Base-by-base conservation (phyloP, 176 grass and related monocot genomes). In the Juncus inflexus region DNA sequence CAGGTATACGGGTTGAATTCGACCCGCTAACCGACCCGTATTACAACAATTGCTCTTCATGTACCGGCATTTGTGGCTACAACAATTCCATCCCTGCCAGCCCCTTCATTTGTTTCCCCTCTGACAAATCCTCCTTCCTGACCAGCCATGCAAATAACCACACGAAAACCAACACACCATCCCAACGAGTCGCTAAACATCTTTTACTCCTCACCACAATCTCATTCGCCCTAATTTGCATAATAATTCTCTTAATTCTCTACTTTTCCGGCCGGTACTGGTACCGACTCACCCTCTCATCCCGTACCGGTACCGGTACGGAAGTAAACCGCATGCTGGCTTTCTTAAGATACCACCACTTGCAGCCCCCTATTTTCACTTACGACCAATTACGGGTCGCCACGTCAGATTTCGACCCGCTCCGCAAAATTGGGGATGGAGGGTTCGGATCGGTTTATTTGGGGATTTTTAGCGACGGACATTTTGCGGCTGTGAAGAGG, bases 371-470 rank as follows among this genome's bases (percentile, higher is more conserved):
- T 3, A 28, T 86, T 50, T 95, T 84, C 75, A 81, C 86, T 16
- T 95, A 90, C 47, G 90, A 95, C 50, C 86, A 90, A 84, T 76
- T 95, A 42, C 72, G 72, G 60, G 70, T 76, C 3, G 87, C 90
- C 52, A 95, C 90, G 5, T 79, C 67, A 5, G 80, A 82, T 3
- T 95, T 95, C 60, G 86, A 95, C 65, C 50, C 57, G 2, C 61
- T 6, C 40, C 83, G 83, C 6, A 95, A 95, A 84, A 85, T 95
- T 62, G 90, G 86, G 2, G 83, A 95, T 70, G 90, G 90, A 3
- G 83, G 90, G 4, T 95, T 95, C 55, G 86, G 90, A 14, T 80
- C 90, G 0, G 90, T 95, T 2, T 95, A 80, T 76, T 80, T 90
- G 28, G 90, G 55, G 0, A 55, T 82, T 72, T 77, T 95, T 65